These are phyloP conservation scores for Colletotrichum sojae DNA, from an alignment of 2,329 filamentous ascomycete species.

Conservation along the genomic window DNA sequence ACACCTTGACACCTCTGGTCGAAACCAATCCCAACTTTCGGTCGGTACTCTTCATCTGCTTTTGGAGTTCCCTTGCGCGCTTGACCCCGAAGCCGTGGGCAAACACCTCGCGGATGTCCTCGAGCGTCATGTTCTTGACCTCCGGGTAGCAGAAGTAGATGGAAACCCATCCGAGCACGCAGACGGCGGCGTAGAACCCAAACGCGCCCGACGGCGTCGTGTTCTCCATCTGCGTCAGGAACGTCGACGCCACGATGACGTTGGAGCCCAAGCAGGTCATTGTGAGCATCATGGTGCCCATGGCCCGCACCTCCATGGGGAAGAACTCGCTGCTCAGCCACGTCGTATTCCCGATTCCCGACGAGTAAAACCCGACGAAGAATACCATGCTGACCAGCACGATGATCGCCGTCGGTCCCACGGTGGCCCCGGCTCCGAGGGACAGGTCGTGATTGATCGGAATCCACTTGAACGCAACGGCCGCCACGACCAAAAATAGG, in stretches of 20 bases:
- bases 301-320: conserved; percentile 62
- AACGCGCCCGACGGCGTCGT: conserved; percentile 64
- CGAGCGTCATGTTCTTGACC: conserved; percentile 68
- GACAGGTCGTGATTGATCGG: conserved; percentile 59
- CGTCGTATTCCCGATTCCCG: conserved; percentile 61
- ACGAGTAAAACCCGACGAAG: conserved; percentile 59
- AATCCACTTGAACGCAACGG: conserved; percentile 61
- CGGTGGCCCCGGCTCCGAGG: conserved; percentile 51
- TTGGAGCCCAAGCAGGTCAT: conserved; percentile 62
- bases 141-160: conserved; percentile 61
- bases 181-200: conserved; percentile 61
- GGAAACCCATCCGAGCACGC: no score
- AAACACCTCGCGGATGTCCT: conserved; percentile 67
- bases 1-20: not conserved
- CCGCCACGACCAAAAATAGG: conserved; percentile 56
- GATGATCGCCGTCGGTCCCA: conserved; percentile 50
- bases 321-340: conserved; percentile 64
- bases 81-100: conserved; percentile 61
- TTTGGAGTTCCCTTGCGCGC: conserved; percentile 56
- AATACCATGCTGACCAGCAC: conserved; percentile 60
- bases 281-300: conserved; percentile 65
- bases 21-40: conserved; percentile 5
- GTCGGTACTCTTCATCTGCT: conserved; percentile 44
- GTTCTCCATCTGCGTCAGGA: conserved; percentile 64
- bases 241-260: conserved; percentile 65